Base-by-base conservation (phyloP, 306 rosid genomes). In the Fragaria vesca region DNA sequence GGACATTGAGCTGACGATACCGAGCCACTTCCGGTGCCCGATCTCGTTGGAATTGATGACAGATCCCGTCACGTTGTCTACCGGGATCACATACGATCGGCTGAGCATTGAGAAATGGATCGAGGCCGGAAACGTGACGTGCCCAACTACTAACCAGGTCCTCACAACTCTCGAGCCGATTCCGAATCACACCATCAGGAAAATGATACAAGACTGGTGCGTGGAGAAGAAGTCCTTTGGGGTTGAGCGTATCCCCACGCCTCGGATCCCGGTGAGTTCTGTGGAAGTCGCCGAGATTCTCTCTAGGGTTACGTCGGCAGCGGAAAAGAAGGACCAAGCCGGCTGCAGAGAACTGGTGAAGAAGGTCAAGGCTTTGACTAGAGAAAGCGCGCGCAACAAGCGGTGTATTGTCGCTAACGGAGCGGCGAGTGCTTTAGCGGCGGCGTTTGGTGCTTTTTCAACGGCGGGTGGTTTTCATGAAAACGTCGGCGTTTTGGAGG, bases 201-300 rank as follows among this genome's bases (percentile, higher is more conserved):
- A 80, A 63, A 83, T 85, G 89, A 88, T 88, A 30, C 91, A 88
- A 45, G 86, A 81, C 50, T 88, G 91, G 91, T 88, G 91, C 24
- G 87, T 85, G 0, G 81, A 83, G 34, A 83, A 88, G 57, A 63
- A 50, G 40, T 77, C 84, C 1, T 72, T 69, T 15, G 89, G 91
- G 15, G 73, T 88, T 2, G 86, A 88, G 76, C 76, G 91, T 30
- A 85, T 88, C 11, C 89, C 89, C 12, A 88, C 91, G 0, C 89
- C 89, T 8, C 78, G 87, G 8, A 82, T 73, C 43, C 89, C 89
- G 0, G 46, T 63, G 2, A 85, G 69, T 42, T 68, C 86, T 0
- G 0, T 2, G 2, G 79, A 85, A 77, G 75, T 79, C 2, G 11
- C 73, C 10, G 84, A 79, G 50, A 76, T 82, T 58, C 77, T 81